A percentile compares a stretch with the other conserved stretches of the same genome.
phyloP scores from a whole-genome alignment of 352 stramenopile genomes.

The Pythium volutum region DNA sequence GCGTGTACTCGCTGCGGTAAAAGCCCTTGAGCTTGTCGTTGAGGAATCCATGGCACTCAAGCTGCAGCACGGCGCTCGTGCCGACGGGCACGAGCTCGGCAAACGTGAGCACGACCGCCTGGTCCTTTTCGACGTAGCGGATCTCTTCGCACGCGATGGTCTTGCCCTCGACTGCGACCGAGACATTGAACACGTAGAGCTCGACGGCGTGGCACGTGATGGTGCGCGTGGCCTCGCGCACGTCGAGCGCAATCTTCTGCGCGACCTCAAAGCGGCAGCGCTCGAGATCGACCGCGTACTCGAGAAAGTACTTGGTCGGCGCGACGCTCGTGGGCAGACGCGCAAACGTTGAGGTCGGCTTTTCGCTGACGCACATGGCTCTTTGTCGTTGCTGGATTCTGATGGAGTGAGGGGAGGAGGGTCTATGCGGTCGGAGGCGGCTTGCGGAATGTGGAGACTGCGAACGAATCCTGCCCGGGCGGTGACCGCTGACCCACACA shows the following conservation, averaged over 20 bases:
- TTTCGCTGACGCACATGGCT: constrained; percentile 23
- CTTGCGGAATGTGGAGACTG: constrained; percentile 15
- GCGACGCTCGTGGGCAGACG: constrained; percentile 55
- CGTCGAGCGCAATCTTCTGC: constrained; percentile 47
- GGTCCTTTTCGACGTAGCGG: constrained; percentile 45
- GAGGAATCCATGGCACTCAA: constrained; percentile 68
- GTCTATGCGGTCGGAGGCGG: not conserved
- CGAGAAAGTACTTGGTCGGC: constrained; percentile 52
- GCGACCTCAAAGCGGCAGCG: constrained; percentile 77
- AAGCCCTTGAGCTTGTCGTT: constrained; percentile 96
- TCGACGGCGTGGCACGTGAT: constrained; percentile 95
- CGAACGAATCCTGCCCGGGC: constrained; percentile 3
- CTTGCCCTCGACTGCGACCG: constrained; percentile 39
- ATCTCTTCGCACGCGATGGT: constrained; percentile 45
- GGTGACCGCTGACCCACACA: not conserved
- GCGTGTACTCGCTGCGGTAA: constrained; percentile 93
- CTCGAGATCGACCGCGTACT: constrained; percentile 75
- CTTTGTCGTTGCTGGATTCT: not conserved
- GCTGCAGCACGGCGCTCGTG: constrained; percentile 34
- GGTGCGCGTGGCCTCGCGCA: constrained; percentile 53
- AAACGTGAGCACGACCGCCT: constrained; percentile 63
- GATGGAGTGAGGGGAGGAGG: not conserved
- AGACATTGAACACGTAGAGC: constrained; percentile 82
- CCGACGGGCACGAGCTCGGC: constrained; percentile 32
- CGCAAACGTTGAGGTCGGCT: constrained; percentile 52